Evolutionary conservation across 1,284 basidiomycete genomes (phyloP), one percentile per base, ranked within the genome.

Genomic region (Naganishia sp.): DNA sequence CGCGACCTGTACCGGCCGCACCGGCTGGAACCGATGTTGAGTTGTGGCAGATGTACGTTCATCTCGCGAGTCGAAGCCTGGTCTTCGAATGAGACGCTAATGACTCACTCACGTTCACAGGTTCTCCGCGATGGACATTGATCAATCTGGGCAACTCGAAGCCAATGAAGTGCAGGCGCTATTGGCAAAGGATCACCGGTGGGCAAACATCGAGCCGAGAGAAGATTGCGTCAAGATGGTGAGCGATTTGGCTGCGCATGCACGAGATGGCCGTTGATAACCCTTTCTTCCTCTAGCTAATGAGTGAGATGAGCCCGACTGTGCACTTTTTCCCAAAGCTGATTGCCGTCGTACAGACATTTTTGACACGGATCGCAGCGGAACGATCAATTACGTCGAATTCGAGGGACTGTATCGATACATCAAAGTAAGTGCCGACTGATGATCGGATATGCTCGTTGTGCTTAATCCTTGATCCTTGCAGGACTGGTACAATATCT

Each of bases 171-270:
- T 80, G 45, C 73, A 76, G 68, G 71, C 72, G 60, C 70, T 80
- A 58, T 69, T 80, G 51, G 75, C 76, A 6, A 77, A 78, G 68
- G 77, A 80, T 65, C 73, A 73, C 25, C 75, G 74, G 60, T 69
- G 66, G 66, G 63, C 52, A 50, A 61, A 61, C 50, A 78, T 80
- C 71, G 76, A 77, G 63, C 75, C 78, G 31, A 72, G 78, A 52
- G 79, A 80, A 69, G 79, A 80, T 71, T 77, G 77, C 50, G 78
- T 80, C 57, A 80, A 80, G 73, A 80, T 80, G 79, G 76, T 79
- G 64, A 67, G 76, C 71, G n/a, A 13, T 5, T 31, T 50, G 23
- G 28, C 18, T 6, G 35, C 13, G 35, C 17, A 1, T 15, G 46
- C 18, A 13, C 1, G 23, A 21, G 13, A n/a, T 47, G 49, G 25